phyloP scores from a whole-genome alignment of 805 yeast genomes.

The Nematodospora valgi region DNA sequence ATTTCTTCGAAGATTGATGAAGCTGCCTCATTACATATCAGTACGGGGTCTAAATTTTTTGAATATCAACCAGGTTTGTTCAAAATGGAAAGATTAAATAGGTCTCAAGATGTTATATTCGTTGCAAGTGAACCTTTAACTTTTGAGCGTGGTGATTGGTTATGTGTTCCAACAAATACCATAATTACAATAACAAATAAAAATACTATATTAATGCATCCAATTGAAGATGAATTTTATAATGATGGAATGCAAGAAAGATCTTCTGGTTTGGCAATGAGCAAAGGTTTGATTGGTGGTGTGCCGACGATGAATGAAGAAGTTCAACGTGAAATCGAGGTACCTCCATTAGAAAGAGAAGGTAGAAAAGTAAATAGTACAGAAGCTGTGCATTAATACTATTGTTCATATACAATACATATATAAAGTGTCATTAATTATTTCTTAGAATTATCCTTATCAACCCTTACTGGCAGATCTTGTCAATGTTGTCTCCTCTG shows the following conservation, averaged over 20 bases:
- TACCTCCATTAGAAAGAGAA: constrained; percentile 37
- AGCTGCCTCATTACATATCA: constrained; percentile 93
- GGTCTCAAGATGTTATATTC: constrained; percentile 93
- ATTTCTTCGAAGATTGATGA: constrained; percentile 87
- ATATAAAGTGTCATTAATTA: background rate
- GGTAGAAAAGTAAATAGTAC: constrained; percentile 22
- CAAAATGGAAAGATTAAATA: constrained; percentile 88
- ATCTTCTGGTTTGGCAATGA: constrained; percentile 77
- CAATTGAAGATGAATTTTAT: constrained; percentile 85
- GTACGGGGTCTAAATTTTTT: constrained; percentile 87
- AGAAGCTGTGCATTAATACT: constrained; percentile 5
- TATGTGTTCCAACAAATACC: constrained; percentile 92
- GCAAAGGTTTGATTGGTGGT: constrained; percentile 91
- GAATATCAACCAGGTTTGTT: constrained; percentile 91
- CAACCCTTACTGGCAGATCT: constrained; percentile 41
- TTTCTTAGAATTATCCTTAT: background rate
- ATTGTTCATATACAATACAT: background rate
- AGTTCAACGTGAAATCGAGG: constrained; percentile 13
- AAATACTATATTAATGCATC: constrained; percentile 87
- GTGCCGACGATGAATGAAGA: constrained; percentile 60
- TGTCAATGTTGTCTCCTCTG: constrained; percentile 33
- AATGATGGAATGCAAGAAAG: constrained; percentile 66
- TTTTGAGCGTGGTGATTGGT: constrained; percentile 97
- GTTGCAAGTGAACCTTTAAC: constrained; percentile 96
- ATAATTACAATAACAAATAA: constrained; percentile 67